Percentiles rank a stretch among this genome's conserved stretches.
These are phyloP conservation scores for Auriculariales sp. DNA, from an alignment of 768 basidiomycete genomes.

Conservation along the genomic window DNA sequence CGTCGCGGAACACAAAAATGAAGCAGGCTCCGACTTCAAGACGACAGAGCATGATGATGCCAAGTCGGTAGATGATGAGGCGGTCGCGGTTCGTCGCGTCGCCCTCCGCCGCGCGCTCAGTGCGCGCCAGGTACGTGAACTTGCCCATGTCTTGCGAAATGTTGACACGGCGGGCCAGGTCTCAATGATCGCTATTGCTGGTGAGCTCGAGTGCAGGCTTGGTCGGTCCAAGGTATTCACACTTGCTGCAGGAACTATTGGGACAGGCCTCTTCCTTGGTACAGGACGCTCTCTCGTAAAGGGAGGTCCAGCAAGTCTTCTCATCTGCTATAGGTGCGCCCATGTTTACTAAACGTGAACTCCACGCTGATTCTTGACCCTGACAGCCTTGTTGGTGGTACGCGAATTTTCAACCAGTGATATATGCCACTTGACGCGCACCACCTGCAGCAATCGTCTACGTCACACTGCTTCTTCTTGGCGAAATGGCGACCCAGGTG, in stretches of 20 bases:
- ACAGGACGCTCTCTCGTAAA: slow-evolving; percentile 56
- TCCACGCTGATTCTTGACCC: no score
- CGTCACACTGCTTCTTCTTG: slow-evolving; percentile 61
- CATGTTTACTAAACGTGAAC: no score
- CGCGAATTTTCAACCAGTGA: no score
- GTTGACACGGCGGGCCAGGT: slow-evolving; percentile 71
- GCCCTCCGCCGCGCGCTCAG: slow-evolving; percentile 53
- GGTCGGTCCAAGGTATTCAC: neutral
- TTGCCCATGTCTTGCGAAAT: no score
- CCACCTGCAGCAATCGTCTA: slow-evolving; percentile 71
- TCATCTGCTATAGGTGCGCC: slow-evolving; percentile 65
- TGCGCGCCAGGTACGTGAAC: no score
- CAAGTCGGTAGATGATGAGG: no score
- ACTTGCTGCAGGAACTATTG: slow-evolving; percentile 43
- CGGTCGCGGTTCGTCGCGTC: no score
- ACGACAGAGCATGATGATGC: no score
- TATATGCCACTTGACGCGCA: no score
- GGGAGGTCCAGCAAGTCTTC: slow-evolving; percentile 78
- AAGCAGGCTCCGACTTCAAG: no score
- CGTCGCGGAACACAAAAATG: no score
- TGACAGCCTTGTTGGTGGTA: slow-evolving; percentile 61
- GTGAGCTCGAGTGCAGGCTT: neutral
- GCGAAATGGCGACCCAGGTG: slow-evolving; percentile 79
- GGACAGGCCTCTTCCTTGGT: slow-evolving; percentile 41
- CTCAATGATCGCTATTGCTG: slow-evolving; percentile 67